Conservation (phyloP, 2,329 filamentous ascomycete genomes). For the Knufia petricola region DNA sequence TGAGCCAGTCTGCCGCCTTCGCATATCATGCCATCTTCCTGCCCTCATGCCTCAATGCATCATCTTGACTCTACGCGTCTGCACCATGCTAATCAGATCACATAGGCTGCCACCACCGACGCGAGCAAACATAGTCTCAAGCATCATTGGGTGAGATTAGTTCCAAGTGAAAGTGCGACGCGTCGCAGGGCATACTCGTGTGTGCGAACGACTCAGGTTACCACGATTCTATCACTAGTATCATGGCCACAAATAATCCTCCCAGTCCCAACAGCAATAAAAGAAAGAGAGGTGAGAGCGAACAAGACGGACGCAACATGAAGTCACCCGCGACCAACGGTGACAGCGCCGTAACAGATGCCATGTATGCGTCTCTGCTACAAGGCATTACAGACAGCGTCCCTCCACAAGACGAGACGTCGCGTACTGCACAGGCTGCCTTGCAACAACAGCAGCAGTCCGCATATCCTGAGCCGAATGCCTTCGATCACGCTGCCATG, state of each 20-base stretch:
- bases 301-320: slow-evolving; percentile 18
- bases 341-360: background rate
- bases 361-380: slow-evolving; percentile 35
- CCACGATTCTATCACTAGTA: background rate
- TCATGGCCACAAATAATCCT: slow-evolving; percentile 6
- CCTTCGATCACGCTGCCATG: slow-evolving; percentile 28
- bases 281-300: slow-evolving; percentile 19
- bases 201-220: background rate
- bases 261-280: slow-evolving; percentile 18
- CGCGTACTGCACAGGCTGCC: slow-evolving; percentile 39
- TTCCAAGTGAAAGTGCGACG: background rate
- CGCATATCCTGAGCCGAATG: slow-evolving; percentile 34
- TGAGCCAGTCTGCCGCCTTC: background rate
- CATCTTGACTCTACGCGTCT: background rate
- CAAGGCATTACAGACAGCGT: slow-evolving; percentile 45
- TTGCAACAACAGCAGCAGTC: slow-evolving; percentile 36
- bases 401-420: slow-evolving; percentile 27
- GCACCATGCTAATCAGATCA: background rate
- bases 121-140: background rate
- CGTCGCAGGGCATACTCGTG: background rate
- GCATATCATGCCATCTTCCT: background rate
- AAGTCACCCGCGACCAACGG: slow-evolving; percentile 19
- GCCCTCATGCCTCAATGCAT: background rate
- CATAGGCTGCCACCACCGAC: background rate
- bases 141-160: background rate